These are phyloP conservation scores for Pseudogymnoascus sp. DNA, from an alignment of 2,329 filamentous ascomycete genomes.

Conservation along the genomic window DNA sequence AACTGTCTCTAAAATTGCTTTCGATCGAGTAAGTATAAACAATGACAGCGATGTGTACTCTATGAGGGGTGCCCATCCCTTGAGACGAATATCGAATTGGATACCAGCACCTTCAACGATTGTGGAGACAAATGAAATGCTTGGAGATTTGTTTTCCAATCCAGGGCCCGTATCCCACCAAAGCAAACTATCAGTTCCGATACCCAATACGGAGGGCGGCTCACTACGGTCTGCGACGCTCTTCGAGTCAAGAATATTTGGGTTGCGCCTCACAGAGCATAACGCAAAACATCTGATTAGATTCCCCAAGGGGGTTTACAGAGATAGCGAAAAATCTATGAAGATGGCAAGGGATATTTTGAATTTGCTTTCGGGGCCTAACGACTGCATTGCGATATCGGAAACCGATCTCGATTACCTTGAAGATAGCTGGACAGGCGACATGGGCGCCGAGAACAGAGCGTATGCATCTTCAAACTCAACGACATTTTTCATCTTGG, in stretches of 20 bases:
- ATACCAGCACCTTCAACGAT: neutral
- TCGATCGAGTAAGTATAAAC: neutral
- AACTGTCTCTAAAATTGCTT: neutral
- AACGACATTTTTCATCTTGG: slow-evolving; percentile 12
- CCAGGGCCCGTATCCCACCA: neutral
- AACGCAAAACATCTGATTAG: neutral
- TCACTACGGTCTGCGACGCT: neutral
- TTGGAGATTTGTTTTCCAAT: neutral
- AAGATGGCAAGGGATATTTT: slow-evolving; percentile 12
- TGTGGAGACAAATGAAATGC: neutral
- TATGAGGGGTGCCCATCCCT: neutral
- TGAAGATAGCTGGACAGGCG: slow-evolving; percentile 14
- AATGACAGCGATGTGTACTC: neutral
- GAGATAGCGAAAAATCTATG: neutral
- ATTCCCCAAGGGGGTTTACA: neutral
- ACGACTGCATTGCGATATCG: slow-evolving; percentile 12
- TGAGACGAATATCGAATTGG: neutral
- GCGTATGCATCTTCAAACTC: slow-evolving; percentile 10
- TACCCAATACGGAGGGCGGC: neutral
- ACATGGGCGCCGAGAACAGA: neutral
- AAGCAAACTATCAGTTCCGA: neutral
- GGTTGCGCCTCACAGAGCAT: neutral
- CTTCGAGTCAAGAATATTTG: neutral
- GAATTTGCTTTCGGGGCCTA: slow-evolving; percentile 11
- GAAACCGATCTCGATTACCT: slow-evolving; percentile 14